Evolutionary conservation across 176 grass and related monocot genomes (phyloP).

Genomic region (Bromus sterilis): DNA sequence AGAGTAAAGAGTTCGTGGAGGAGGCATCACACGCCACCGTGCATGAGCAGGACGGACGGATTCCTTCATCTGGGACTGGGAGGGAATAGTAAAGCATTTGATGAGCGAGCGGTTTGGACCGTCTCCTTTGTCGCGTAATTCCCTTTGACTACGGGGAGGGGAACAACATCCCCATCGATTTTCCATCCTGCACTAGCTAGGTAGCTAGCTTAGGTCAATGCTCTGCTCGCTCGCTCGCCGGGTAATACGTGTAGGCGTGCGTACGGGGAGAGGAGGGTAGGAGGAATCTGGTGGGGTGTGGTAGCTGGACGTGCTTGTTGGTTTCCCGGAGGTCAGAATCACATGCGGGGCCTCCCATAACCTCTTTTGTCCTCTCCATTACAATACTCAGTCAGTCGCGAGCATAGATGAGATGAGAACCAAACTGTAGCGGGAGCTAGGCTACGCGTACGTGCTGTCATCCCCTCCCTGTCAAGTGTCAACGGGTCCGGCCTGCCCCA

Average conservation of each 20-base stretch:
- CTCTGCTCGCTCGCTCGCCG: not conserved
- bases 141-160: not conserved
- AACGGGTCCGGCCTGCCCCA: not conserved
- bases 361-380: too few relatives aligned
- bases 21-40: too few relatives aligned
- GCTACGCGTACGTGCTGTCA: not conserved
- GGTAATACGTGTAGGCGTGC: too few relatives aligned
- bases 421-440: not conserved
- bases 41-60: not conserved
- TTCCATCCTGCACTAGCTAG: not conserved
- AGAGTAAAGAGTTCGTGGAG: too few relatives aligned
- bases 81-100: not conserved
- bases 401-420: not conserved
- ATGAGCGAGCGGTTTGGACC: not conserved
- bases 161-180: not conserved
- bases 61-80: not conserved
- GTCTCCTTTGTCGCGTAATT: not conserved
- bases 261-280: too few relatives aligned
- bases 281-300: not conserved
- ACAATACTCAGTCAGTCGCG: not conserved
- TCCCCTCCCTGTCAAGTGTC: not conserved
- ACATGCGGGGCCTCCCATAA: too few relatives aligned
- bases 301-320: slow-evolving; percentile 17
- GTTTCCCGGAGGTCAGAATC: slow-evolving; percentile 43
- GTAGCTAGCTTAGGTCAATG: not conserved